These are phyloP conservation scores for Colletotrichum lupini DNA, from an alignment of 2,329 filamentous ascomycete genomes.

Conservation along the genomic window DNA sequence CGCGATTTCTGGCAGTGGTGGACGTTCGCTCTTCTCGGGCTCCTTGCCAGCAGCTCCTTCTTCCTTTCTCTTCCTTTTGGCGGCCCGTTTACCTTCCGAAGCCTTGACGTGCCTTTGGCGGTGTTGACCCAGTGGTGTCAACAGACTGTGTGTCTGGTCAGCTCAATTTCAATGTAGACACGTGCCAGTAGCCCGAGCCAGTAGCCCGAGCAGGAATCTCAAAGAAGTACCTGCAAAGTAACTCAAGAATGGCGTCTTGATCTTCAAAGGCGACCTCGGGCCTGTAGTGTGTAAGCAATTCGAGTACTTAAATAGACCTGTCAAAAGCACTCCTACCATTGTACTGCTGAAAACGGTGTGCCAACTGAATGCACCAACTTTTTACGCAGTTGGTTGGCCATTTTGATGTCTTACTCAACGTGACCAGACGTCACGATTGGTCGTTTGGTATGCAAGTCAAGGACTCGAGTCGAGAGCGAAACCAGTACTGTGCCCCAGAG, in stretches of 20 bases:
- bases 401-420: background rate
- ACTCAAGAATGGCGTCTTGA: slow-evolving; percentile 73
- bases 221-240: slow-evolving; percentile 70
- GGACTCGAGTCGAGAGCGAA: background rate
- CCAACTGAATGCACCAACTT: slow-evolving; percentile 74
- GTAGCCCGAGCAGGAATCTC: background rate
- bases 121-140: slow-evolving; percentile 73
- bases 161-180: background rate
- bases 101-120: slow-evolving; percentile 62
- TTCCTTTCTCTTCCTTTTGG: slow-evolving; percentile 61
- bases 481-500: background rate
- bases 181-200: background rate
- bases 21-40: slow-evolving; percentile 44
- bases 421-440: background rate
- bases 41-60: slow-evolving; percentile 39
- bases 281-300: slow-evolving; percentile 55
- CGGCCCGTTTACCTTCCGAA: slow-evolving; percentile 71
- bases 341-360: slow-evolving; percentile 69
- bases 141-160: slow-evolving; percentile 56
- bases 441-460: background rate
- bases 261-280: slow-evolving; percentile 67
- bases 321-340: slow-evolving; percentile 61
- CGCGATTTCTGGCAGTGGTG: slow-evolving; percentile 61
- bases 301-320: background rate
- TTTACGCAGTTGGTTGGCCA: slow-evolving; percentile 47